Percentiles rank a stretch among this genome's conserved stretches.
phyloP scores from a whole-genome alignment of 768 basidiomycete genomes.

The Mycena amicta region DNA sequence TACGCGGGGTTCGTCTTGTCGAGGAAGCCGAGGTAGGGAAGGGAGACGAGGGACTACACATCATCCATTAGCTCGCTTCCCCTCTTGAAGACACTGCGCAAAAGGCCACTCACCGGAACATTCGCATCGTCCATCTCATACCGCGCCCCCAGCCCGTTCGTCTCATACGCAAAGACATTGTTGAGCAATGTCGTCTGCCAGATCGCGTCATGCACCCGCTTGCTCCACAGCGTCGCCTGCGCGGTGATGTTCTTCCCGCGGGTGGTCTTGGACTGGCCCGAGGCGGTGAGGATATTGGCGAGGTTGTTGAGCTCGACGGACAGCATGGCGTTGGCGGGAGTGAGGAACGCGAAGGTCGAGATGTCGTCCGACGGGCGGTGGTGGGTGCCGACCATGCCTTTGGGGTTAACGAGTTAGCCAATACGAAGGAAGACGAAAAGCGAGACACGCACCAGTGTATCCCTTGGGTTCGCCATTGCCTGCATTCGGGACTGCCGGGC shows the following conservation, averaged over 20 bases:
- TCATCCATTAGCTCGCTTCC: too few species aligned
- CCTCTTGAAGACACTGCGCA: too few species aligned
- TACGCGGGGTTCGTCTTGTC: slow-evolving; percentile 61
- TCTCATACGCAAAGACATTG: slow-evolving; percentile 76
- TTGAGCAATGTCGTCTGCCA: slow-evolving; percentile 63
- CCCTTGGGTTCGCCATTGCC: slow-evolving; percentile 80
- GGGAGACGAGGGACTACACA: slow-evolving; percentile 77
- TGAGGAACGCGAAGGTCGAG: slow-evolving; percentile 72
- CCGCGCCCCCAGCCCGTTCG: slow-evolving; percentile 72
- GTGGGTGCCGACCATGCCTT: slow-evolving; percentile 72
- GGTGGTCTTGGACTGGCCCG: slow-evolving; percentile 35
- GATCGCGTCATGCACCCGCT: slow-evolving; percentile 59
- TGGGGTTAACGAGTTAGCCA: too few species aligned
- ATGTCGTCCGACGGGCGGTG: slow-evolving; percentile 80
- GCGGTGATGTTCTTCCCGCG: slow-evolving; percentile 52
- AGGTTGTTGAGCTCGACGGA: slow-evolving; percentile 70
- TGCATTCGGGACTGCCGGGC: slow-evolving; percentile 62
- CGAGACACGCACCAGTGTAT: too few species aligned
- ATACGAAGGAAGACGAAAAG: too few species aligned
- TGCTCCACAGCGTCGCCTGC: slow-evolving; percentile 60
- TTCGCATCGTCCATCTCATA: slow-evolving; percentile 89
- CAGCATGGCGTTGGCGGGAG: slow-evolving; percentile 82
- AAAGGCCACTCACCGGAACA: too few species aligned
- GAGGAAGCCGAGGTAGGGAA: slow-evolving; percentile 80
- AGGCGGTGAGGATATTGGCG: slow-evolving; percentile 48